Base-by-base conservation (phyloP, 495 filamentous ascomycete genomes). In the Gamarada debralockiae region DNA sequence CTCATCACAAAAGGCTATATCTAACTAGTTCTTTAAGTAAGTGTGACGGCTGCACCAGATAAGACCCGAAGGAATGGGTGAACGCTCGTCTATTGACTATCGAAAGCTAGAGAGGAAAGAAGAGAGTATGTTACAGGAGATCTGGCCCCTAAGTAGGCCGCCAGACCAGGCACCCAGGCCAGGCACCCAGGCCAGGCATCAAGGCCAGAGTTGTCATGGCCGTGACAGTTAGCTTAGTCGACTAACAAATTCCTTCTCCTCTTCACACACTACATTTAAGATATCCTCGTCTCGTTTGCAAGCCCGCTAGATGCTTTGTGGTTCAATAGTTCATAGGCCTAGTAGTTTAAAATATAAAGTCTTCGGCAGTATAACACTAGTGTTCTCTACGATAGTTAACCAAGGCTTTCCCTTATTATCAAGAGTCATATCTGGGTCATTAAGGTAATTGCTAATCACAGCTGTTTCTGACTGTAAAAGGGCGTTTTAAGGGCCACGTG, bases 1-100 rank as follows among this genome's bases (percentile, higher is more conserved):
- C 25, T 55, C 27, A 43, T 55, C 38, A 29, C 37, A 55, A 50
- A 42, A 55, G 15, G 33, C n/a, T 21, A 55, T 22, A 34, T 55
- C 17, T 2, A 5, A 3, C 52, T 22, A 55, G 17, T 49, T 14
- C 15, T 8, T 48, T 6, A 36, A 50, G 21, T 55, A 13, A 9
- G 23, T n/a, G n/a, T n/a, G n/a, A n/a, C n/a, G n/a, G n/a, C n/a
- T n/a, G n/a, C n/a, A n/a, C n/a, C n/a, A n/a, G n/a, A n/a, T n/a
- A n/a, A n/a, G n/a, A n/a, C n/a, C n/a, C n/a, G n/a, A n/a, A n/a
- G n/a, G n/a, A n/a, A n/a, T n/a, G n/a, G n/a, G n/a, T n/a, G n/a
- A n/a, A n/a, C n/a, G n/a, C n/a, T n/a, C n/a, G n/a, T n/a, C n/a
- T n/a, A n/a, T n/a, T n/a, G n/a, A n/a, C n/a, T n/a, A n/a, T n/a